Conservation (phyloP, 306 rosid genomes). For the Purshia tridentata region DNA sequence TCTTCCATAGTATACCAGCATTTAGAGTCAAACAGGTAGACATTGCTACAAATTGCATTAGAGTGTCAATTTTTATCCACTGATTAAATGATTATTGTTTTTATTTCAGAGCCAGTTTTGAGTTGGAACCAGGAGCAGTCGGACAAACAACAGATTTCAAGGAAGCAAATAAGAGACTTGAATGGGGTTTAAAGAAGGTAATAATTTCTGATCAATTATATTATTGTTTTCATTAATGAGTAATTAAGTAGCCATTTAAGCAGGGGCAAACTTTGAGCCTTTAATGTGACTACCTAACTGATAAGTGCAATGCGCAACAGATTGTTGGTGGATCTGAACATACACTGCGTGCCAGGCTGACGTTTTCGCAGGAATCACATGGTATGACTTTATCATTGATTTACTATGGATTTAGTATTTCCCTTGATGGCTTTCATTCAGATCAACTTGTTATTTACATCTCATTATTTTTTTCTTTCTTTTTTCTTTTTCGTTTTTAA, state of each 20-base stretch:
- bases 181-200: conserved; percentile 78
- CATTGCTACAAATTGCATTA: not conserved
- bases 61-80: conserved; percentile 6
- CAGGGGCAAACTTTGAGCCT: not conserved
- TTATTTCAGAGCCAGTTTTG: conserved; percentile 74
- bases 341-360: conserved; percentile 77
- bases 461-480: not conserved
- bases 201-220: conserved; percentile 30
- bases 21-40: not conserved
- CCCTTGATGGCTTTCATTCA: conserved; percentile 16
- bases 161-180: conserved; percentile 73
- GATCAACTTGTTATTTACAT: not conserved
- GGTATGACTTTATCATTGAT: conserved; percentile 39
- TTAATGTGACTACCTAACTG: conserved; percentile 25
- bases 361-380: conserved; percentile 64
- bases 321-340: conserved; percentile 72
- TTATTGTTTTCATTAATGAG: not conserved
- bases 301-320: conserved; percentile 49
- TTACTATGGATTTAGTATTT: conserved; percentile 5
- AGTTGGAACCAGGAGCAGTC: conserved; percentile 69
- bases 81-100: conserved; percentile 26
- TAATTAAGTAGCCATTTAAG: conserved; percentile 5
- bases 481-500: too few species aligned
- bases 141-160: conserved; percentile 81
- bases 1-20: not conserved